These are phyloP conservation scores for Fusarium equiseti DNA, from an alignment of 2,329 filamentous ascomycete genomes.

Conservation along the genomic window DNA sequence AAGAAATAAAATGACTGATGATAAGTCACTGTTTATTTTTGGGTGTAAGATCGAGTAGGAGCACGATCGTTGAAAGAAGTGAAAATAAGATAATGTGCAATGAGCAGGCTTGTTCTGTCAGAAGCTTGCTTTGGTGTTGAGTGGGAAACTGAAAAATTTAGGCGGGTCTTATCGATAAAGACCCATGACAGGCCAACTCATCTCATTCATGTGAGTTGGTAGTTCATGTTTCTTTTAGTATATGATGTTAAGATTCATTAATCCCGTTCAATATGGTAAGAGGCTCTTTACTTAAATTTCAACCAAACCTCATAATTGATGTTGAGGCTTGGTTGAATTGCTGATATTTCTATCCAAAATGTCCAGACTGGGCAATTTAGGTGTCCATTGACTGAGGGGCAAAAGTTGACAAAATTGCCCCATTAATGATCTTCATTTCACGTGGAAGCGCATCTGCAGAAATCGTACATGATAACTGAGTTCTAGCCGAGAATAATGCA, in stretches of 20 bases:
- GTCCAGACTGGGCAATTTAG: background rate
- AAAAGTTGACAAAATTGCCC: slow-evolving; percentile 16
- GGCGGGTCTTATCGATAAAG: slow-evolving; percentile 51
- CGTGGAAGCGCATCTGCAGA: background rate
- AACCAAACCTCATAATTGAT: background rate
- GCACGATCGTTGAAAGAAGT: slow-evolving; percentile 8
- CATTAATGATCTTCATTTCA: background rate
- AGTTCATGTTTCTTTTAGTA: background rate
- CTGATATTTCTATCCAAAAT: background rate
- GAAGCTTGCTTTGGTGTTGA: slow-evolving; percentile 40
- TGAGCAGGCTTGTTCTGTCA: slow-evolving; percentile 30
- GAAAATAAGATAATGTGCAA: slow-evolving; percentile 10
- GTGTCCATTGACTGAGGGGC: slow-evolving; percentile 9
- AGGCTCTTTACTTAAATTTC: rapidly evolving
- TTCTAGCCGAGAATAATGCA: background rate
- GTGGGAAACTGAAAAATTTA: slow-evolving; percentile 49
- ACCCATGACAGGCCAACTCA: background rate
- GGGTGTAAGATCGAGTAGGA: background rate
- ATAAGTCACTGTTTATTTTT: background rate
- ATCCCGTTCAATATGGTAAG: rapidly evolving
- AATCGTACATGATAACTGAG: background rate
- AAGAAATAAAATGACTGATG: background rate
- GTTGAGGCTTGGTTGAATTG: background rate
- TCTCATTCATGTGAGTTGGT: background rate
- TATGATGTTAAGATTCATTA: background rate